Evolutionary conservation across 2,329 filamentous ascomycete species (phyloP), one percentile per base, ranked within the genome.

Genomic region (Aspergillus sp.): DNA sequence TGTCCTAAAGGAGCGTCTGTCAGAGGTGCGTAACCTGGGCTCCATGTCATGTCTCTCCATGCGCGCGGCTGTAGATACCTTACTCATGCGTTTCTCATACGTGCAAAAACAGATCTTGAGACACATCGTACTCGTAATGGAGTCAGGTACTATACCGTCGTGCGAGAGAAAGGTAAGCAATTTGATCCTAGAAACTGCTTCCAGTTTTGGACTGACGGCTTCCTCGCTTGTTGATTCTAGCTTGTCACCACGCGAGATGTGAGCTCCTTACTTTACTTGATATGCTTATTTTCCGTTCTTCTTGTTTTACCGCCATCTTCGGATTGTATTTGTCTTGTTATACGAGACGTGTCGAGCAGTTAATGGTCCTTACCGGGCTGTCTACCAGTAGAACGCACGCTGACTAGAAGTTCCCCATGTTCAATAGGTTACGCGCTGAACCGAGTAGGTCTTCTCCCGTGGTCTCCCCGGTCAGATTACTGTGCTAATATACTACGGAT

Each of bases 41-140:
- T 31, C 27, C 3, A 31, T 31, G 8, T 9, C 27, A 31, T 31
- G 27, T 24, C 15, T 31, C 14, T 39, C 39, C 27, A 9, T 15
- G 4, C 9, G 14, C 37, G 14, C 5, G n/a, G 14, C 8, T 17
- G 14, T 19, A 19, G 19, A 19, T 17, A 17, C 3, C 5, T 6
- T 9, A 40, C 17, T 40, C 7, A 40, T 23, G 11, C 4, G 4
- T 6, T 45, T 23, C 14, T 23, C 17, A 69, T 40, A 17, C 40
- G 41, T 24, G 14, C 11, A 41, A 24, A 51, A n/a, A 48, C 23
- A 62, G 71, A 69, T 72, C 7, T 49, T 73, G 0, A 23, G 58
- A 0, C 64, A 68, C 3, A 53, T 72, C 0, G 60, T 70, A 0
- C 41, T 56, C 0, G 35, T 73, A 0, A 41, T 73, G 1, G 69